Percentiles rank a stretch among this genome's conserved stretches.
These are phyloP conservation scores for Elsinoe australis DNA, from an alignment of 2,329 filamentous ascomycete species.

Conservation along the genomic window DNA sequence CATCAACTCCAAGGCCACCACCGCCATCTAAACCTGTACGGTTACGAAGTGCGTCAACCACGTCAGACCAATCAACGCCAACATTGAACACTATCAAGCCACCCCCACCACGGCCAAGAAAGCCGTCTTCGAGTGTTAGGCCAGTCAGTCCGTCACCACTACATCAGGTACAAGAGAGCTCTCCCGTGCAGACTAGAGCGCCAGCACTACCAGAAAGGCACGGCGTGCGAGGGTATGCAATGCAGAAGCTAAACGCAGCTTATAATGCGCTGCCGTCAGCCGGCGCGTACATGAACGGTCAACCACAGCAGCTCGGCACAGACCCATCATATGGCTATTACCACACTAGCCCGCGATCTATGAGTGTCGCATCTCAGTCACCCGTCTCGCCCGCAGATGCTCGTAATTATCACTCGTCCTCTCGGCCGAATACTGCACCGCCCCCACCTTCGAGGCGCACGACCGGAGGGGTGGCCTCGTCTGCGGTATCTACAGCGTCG, in stretches of 20 bases:
- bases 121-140: constrained; percentile 30
- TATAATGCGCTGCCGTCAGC: constrained; percentile 35
- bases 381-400: constrained; percentile 12
- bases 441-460: constrained; percentile 31
- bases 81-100: constrained; percentile 22
- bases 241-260: constrained; percentile 34
- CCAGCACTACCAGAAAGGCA: constrained; percentile 25
- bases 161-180: constrained; percentile 30
- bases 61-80: constrained; percentile 20
- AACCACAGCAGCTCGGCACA: constrained; percentile 19
- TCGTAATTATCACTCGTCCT: constrained; percentile 13
- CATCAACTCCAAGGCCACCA: constrained; percentile 24
- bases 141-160: constrained; percentile 28
- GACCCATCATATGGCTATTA: constrained; percentile 2
- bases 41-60: constrained; percentile 35
- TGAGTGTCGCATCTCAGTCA: constrained; percentile 16
- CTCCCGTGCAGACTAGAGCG: constrained; percentile 12
- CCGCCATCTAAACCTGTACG: constrained; percentile 32
- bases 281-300: constrained; percentile 24
- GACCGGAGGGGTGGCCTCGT: constrained; percentile 23
- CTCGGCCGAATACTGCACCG: background rate
- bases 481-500: constrained; percentile 32
- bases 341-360: constrained; percentile 15
- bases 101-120: constrained; percentile 31
- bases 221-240: constrained; percentile 33